Conservation (phyloP, 805 yeast species). For the Hemisphaericaspora nanyangensis region DNA sequence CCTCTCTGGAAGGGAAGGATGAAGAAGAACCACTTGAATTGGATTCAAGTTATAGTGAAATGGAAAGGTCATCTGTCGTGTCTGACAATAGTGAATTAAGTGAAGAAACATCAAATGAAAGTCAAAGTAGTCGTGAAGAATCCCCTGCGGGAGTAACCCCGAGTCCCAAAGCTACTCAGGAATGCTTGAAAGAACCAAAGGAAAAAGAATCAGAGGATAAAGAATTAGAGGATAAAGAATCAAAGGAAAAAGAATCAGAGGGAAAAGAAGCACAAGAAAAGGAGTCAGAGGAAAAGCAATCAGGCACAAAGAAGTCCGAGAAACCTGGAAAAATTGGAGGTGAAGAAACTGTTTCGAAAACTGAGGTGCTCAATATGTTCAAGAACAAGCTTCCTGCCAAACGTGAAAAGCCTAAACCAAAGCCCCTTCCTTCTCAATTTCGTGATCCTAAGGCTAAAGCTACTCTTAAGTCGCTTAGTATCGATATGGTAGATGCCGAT, state of each 20-base stretch:
- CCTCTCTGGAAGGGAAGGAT: too few relatives aligned
- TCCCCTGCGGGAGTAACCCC: too few relatives aligned
- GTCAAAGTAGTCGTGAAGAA: too few relatives aligned
- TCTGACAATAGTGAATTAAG: too few relatives aligned
- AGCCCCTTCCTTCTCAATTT: neutral
- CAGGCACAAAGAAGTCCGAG: neutral
- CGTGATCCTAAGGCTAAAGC: neutral
- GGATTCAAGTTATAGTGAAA: neutral
- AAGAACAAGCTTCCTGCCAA: constrained; percentile 6
- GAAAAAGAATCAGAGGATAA: neutral
- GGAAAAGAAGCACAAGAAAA: neutral
- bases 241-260: neutral
- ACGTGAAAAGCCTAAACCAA: neutral
- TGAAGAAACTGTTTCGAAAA: constrained; percentile 8
- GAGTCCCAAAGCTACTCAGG: too few relatives aligned
- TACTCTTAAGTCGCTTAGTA: constrained; percentile 3
- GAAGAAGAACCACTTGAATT: neutral
- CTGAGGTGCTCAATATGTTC: constrained; percentile 19
- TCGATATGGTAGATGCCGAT: constrained; percentile 6
- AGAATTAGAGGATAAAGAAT: neutral
- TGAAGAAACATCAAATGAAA: too few relatives aligned
- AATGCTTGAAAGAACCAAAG: neutral
- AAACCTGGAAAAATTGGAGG: constrained; percentile 6
- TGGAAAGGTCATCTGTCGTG: neutral
- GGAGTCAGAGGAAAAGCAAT: neutral